A percentile compares a stretch with the other conserved stretches of the same genome.
These are phyloP conservation scores for Emergomyces orientalis DNA, from an alignment of 2,329 filamentous ascomycete genomes.

Conservation along the genomic window DNA sequence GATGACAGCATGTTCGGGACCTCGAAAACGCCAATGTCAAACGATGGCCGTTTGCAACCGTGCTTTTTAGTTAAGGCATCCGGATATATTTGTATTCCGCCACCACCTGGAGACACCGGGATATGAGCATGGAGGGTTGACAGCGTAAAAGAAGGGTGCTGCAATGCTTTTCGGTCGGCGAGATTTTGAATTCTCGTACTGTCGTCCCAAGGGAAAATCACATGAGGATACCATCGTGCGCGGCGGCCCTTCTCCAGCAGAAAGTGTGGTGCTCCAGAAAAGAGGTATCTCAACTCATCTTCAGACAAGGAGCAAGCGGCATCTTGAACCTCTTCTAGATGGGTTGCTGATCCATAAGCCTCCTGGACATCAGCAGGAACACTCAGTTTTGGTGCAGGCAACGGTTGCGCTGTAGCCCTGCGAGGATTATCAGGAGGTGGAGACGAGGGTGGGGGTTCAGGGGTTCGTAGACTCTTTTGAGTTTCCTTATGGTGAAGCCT, in stretches of 20 bases:
- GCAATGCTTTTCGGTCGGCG: conserved; percentile 32
- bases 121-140: conserved; percentile 38
- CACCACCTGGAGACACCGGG: conserved; percentile 32
- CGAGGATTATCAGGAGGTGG: background rate
- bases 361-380: conserved; percentile 13
- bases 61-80: conserved; percentile 10
- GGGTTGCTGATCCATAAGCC: conserved; percentile 10
- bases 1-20: conserved; percentile 42
- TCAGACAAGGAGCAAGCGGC: conserved; percentile 14
- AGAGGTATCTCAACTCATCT: conserved; percentile 33
- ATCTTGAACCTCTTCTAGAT: background rate
- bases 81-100: conserved; percentile 18
- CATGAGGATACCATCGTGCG: conserved; percentile 34
- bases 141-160: conserved; percentile 34
- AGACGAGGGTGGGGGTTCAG: background rate
- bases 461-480: background rate
- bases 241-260: conserved; percentile 36
- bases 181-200: conserved; percentile 33
- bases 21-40: conserved; percentile 39
- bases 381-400: background rate
- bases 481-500: background rate
- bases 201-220: conserved; percentile 38
- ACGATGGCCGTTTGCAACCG: conserved; percentile 30
- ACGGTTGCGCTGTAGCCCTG: background rate
- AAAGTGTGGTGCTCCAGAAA: conserved; percentile 39